These are phyloP conservation scores for Penicillium canescens DNA, from an alignment of 495 filamentous ascomycete species.

Conservation along the genomic window DNA sequence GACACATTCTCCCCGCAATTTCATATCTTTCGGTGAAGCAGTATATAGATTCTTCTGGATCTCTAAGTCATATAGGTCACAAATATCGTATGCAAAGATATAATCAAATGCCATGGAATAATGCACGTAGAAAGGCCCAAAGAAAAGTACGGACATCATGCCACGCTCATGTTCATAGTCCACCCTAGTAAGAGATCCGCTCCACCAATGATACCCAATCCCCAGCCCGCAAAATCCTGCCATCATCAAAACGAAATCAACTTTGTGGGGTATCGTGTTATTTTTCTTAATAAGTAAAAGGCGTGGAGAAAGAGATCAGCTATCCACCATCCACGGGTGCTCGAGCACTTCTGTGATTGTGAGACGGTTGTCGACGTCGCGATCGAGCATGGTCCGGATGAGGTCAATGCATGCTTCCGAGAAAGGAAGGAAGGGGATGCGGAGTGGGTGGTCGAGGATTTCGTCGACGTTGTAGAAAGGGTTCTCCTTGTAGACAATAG, in stretches of 20 bases:
- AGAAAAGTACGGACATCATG: not conserved
- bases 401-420: slow-evolving; percentile 90
- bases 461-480: slow-evolving; percentile 99
- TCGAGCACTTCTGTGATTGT: slow-evolving; percentile 82
- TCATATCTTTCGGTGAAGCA: not conserved
- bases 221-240: slow-evolving; percentile 1
- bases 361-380: slow-evolving; percentile 78
- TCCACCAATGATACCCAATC: slow-evolving; percentile 12
- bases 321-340: slow-evolving; percentile 69
- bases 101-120: slow-evolving; percentile 3
- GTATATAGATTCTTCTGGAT: not conserved
- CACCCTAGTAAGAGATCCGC: not conserved
- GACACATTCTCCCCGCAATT: not conserved
- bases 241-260: slow-evolving; percentile 27
- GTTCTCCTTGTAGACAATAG: slow-evolving; percentile 98
- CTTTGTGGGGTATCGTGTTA: slow-evolving; percentile 33
- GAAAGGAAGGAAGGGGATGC: slow-evolving; percentile 82
- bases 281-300: slow-evolving; percentile 18
- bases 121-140: not conserved
- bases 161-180: not conserved
- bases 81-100: slow-evolving; percentile 6
- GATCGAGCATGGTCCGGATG: slow-evolving; percentile 85
- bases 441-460: slow-evolving; percentile 94
- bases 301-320: slow-evolving; percentile 12
- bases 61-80: not conserved